Evolutionary conservation across 2,329 filamentous ascomycete species (phyloP).

Genomic region (Fusarium odoratissimum): DNA sequence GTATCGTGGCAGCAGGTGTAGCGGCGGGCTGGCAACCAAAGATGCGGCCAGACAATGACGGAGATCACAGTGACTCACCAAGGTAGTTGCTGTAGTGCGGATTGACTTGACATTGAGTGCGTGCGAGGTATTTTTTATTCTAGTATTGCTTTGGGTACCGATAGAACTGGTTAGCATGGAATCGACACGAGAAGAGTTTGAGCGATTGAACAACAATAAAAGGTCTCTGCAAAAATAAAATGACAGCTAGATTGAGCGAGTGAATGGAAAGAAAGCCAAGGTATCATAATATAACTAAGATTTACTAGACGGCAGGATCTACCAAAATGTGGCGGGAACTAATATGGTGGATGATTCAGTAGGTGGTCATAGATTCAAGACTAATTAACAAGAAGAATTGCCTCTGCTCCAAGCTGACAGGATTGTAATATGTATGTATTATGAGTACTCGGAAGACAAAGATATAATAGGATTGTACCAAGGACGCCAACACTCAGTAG

Average conservation of each 20-base stretch:
- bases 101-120: neutral
- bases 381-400: neutral
- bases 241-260: neutral
- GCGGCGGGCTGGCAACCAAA: slow-evolving; percentile 82
- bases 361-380: neutral
- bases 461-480: neutral
- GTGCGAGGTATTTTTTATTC: slow-evolving; percentile 30
- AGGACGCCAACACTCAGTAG: neutral
- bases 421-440: neutral
- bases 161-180: slow-evolving; percentile 36
- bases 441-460: neutral
- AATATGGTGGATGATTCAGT: slow-evolving; percentile 15
- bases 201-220: slow-evolving; percentile 5
- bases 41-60: slow-evolving; percentile 44
- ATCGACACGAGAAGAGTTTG: slow-evolving; percentile 25
- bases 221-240: neutral
- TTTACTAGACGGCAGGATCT: neutral
- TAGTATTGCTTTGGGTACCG: slow-evolving; percentile 39
- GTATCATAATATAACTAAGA: neutral
- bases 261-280: neutral
- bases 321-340: slow-evolving; percentile 8
- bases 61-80: slow-evolving; percentile 39
- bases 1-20: slow-evolving; percentile 81
- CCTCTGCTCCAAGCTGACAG: neutral
- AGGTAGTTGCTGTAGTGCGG: slow-evolving; percentile 39